A percentile compares a stretch with the other conserved stretches of the same genome.
These are phyloP conservation scores for Cordia subcordata DNA, from an alignment of 257 asterid genomes.

Conservation along the genomic window DNA sequence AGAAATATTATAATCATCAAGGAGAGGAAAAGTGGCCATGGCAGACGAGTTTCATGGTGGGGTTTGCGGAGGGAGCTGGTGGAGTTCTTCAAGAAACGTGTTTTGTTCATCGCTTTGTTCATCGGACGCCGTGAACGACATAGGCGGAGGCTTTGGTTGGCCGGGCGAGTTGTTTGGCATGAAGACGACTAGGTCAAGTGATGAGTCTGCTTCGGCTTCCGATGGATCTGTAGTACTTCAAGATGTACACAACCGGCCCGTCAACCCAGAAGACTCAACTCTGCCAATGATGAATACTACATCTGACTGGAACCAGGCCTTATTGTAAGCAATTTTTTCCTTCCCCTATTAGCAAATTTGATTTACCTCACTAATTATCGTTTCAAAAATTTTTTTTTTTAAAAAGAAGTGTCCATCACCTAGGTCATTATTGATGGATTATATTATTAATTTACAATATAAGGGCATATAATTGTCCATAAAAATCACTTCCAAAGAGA, in stretches of 20 bases:
- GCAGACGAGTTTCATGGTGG: conserved; percentile 57
- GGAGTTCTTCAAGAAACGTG: conserved; percentile 49
- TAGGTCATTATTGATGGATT: too few species aligned
- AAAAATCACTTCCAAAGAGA: neutral
- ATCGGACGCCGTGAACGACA: conserved; percentile 32
- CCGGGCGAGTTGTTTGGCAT: conserved; percentile 26
- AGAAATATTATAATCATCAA: neutral
- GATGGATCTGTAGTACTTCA: conserved; percentile 38
- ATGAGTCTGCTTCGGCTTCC: conserved; percentile 49
- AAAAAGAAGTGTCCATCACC: too few species aligned
- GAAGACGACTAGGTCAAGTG: conserved; percentile 16
- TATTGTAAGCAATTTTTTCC: conserved; percentile 40
- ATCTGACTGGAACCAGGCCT: conserved; percentile 42
- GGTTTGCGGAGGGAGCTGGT: conserved; percentile 62
- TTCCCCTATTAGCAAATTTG: neutral
- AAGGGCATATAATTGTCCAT: too few species aligned
- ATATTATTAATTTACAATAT: too few species aligned
- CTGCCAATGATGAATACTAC: conserved; percentile 21
- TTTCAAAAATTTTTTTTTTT: too few species aligned
- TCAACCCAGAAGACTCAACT: conserved; percentile 20
- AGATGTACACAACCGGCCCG: conserved; percentile 30
- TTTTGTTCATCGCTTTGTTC: conserved; percentile 52
- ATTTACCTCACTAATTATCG: neutral
- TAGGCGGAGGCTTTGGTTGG: conserved; percentile 46
- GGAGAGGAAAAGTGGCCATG: conserved; percentile 22